These are phyloP conservation scores for Sechiopsis laciniata DNA, from an alignment of 306 rosid genomes.

Conservation along the genomic window DNA sequence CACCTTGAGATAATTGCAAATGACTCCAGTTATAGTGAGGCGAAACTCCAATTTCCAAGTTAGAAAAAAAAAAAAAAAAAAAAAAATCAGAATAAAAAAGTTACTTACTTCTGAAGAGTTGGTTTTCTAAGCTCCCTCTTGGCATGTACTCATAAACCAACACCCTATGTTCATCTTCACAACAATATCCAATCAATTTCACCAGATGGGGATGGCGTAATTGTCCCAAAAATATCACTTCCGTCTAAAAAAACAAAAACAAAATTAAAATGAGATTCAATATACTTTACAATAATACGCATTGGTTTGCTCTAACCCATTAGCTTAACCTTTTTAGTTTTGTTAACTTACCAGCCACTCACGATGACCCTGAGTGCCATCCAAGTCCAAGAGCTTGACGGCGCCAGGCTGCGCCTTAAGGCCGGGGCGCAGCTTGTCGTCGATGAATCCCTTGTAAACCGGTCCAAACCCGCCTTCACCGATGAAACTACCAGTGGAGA, in stretches of 20 bases:
- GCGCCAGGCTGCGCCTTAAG: slow-evolving; percentile 87
- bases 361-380: slow-evolving; percentile 82
- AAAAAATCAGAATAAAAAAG: too few species aligned
- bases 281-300: too few species aligned
- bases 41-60: too few species aligned
- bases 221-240: slow-evolving; percentile 88
- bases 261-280: too few species aligned
- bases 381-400: slow-evolving; percentile 79
- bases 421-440: slow-evolving; percentile 68
- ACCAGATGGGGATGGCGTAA: slow-evolving; percentile 76
- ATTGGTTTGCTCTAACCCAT: too few species aligned
- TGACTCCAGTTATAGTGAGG: too few species aligned
- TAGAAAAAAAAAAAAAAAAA: too few species aligned
- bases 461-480: slow-evolving; percentile 99
- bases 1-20: too few species aligned
- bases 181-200: slow-evolving; percentile 85
- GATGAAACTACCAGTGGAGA: slow-evolving; percentile 57
- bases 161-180: slow-evolving; percentile 87
- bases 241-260: slow-evolving; percentile 47
- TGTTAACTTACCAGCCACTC: slow-evolving; percentile 83
- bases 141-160: slow-evolving; percentile 83
- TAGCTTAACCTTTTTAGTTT: too few species aligned
- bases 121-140: slow-evolving; percentile 94
- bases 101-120: slow-evolving; percentile 69
- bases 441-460: slow-evolving; percentile 86